Conservation (phyloP, 495 filamentous ascomycete species). For the Lindgomyces ingoldianus region DNA sequence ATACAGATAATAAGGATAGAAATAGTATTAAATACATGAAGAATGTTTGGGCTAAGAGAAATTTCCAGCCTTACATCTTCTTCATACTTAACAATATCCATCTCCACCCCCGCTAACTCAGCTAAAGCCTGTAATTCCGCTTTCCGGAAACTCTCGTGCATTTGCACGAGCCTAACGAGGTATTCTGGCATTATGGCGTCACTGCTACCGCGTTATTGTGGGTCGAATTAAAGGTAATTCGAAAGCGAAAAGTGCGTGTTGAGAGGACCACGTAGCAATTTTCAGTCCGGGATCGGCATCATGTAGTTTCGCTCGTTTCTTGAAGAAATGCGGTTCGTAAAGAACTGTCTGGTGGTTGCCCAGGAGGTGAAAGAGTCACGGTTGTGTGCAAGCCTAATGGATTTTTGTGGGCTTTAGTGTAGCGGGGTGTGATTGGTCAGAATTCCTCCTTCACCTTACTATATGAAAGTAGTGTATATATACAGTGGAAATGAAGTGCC, state of each 20-base stretch:
- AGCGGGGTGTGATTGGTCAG: neutral
- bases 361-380: neutral
- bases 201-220: too few relatives aligned
- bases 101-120: constrained; percentile 61
- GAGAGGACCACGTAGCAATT: too few relatives aligned
- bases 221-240: too few relatives aligned
- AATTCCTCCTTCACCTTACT: too few relatives aligned
- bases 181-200: constrained; percentile 60
- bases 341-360: too few relatives aligned
- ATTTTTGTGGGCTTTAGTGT: neutral
- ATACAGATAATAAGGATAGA: neutral
- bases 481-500: too few relatives aligned
- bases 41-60: neutral
- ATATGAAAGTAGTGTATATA: too few relatives aligned
- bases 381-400: neutral
- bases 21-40: neutral
- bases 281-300: neutral
- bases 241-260: too few relatives aligned
- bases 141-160: constrained; percentile 84
- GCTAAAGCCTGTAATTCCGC: constrained; percentile 87
- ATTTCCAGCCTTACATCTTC: constrained; percentile 58
- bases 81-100: constrained; percentile 72
- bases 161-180: constrained; percentile 86
- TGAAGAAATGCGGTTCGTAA: too few relatives aligned
- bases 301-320: too few relatives aligned